A percentile compares a stretch with the other conserved stretches of the same genome.
Conservation (phyloP, 2,329 filamentous ascomycete species). For the Xylariaceae sp. region DNA sequence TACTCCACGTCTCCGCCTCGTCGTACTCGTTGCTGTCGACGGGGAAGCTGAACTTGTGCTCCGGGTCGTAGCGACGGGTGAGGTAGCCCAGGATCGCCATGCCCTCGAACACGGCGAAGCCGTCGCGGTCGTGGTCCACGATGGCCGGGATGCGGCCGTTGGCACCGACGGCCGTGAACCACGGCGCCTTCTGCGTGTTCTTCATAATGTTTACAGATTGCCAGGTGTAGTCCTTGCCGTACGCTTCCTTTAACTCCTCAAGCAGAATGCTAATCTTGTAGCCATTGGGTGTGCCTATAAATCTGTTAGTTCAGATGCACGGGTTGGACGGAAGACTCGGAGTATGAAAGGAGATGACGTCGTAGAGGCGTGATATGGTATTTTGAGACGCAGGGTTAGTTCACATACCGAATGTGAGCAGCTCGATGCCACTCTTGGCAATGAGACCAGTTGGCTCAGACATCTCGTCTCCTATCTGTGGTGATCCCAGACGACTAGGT, state of each 20-base stretch:
- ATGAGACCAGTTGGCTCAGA: constrained; percentile 60
- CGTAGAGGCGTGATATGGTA: neutral
- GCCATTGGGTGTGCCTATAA: constrained; percentile 57
- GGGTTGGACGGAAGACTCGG: neutral
- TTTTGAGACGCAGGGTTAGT: neutral
- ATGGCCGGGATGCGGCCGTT: constrained; percentile 72
- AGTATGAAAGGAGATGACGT: neutral
- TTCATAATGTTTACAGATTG: constrained; percentile 64
- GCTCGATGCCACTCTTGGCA: constrained; percentile 68
- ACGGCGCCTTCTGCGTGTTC: constrained; percentile 70
- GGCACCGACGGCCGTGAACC: constrained; percentile 67
- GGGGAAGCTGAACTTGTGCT: constrained; percentile 70
- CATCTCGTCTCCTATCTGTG: constrained; percentile 36
- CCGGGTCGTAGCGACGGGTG: constrained; percentile 72
- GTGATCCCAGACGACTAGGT: neutral
- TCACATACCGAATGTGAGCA: constrained; percentile 59
- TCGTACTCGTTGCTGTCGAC: constrained; percentile 45
- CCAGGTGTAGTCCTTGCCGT: constrained; percentile 64
- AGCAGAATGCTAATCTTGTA: constrained; percentile 66
- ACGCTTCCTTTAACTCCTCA: constrained; percentile 70
- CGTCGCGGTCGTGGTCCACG: constrained; percentile 67
- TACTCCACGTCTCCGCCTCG: constrained; percentile 64
- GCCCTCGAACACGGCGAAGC: constrained; percentile 74
- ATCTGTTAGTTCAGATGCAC: neutral
- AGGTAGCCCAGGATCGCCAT: constrained; percentile 77